Evolutionary conservation across 345 rosid species (phyloP).

Genomic region (Nephelium lappaceum): DNA sequence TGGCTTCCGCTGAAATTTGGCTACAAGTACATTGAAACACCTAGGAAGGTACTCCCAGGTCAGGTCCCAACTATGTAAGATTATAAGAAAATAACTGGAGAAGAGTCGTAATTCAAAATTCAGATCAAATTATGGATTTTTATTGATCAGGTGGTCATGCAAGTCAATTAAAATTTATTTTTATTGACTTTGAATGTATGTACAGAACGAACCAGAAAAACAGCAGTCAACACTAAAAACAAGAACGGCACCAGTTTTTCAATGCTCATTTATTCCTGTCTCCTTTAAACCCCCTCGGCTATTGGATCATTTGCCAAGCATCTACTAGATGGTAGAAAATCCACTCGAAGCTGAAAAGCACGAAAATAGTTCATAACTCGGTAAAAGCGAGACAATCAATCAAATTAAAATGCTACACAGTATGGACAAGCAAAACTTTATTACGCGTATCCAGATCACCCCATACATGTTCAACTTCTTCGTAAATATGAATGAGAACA

Average conservation of each 20-base stretch:
- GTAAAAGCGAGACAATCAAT: background rate
- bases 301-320: background rate
- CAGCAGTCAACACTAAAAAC: background rate
- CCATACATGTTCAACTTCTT: background rate
- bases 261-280: background rate
- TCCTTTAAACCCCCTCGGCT: background rate
- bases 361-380: background rate
- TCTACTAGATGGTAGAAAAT: background rate
- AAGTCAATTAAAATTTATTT: background rate
- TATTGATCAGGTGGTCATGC: background rate
- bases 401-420: background rate
- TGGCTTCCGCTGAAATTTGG: background rate
- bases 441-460: background rate
- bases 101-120: background rate
- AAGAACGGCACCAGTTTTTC: background rate
- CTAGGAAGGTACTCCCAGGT: background rate
- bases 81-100: background rate
- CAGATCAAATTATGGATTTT: background rate
- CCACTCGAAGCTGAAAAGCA: background rate
- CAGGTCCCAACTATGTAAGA: background rate
- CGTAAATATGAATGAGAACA: background rate
- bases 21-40: background rate
- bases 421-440: conserved; percentile 2
- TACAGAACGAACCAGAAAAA: background rate
- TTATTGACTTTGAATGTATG: background rate